Evolutionary conservation across 192 early-diverging fungal species (phyloP).

Genomic region (Podila horticola): DNA sequence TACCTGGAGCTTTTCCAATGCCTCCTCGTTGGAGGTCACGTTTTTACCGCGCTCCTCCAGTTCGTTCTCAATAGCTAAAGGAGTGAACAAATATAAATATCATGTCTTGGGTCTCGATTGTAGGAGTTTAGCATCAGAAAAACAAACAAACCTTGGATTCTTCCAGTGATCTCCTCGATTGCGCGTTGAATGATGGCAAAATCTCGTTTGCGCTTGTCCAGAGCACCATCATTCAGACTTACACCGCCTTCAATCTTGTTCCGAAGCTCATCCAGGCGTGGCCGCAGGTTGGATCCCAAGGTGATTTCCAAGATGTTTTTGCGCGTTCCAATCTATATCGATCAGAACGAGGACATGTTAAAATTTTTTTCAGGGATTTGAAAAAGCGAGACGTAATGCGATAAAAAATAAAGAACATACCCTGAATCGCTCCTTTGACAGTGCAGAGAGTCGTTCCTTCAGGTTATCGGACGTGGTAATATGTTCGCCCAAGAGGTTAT

Average conservation of each 20-base stretch:
- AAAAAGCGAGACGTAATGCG: not conserved
- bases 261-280: conserved; percentile 74
- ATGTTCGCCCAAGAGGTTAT: conserved; percentile 58
- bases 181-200: conserved; percentile 11
- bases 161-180: conserved; percentile 46
- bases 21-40: conserved; percentile 31
- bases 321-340: conserved; percentile 71
- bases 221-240: conserved; percentile 56
- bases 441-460: conserved; percentile 63
- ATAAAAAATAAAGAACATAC: conserved; percentile 35
- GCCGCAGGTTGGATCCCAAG: conserved; percentile 73
- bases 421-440: conserved; percentile 63
- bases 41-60: conserved; percentile 19
- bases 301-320: conserved; percentile 81
- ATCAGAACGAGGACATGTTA: not conserved
- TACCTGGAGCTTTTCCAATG: conserved; percentile 47
- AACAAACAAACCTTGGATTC: conserved; percentile 44
- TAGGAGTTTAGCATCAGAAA: not conserved
- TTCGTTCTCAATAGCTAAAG: conserved; percentile 53
- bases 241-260: conserved; percentile 66
- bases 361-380: no score
- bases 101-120: not conserved
- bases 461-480: conserved; percentile 63
- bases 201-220: conserved; percentile 41
- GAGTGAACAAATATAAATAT: not conserved